Evolutionary conservation across 2,329 filamentous ascomycete genomes (phyloP), one percentile per base, ranked within the genome.

Genomic region (Leptographium wingfieldii): DNA sequence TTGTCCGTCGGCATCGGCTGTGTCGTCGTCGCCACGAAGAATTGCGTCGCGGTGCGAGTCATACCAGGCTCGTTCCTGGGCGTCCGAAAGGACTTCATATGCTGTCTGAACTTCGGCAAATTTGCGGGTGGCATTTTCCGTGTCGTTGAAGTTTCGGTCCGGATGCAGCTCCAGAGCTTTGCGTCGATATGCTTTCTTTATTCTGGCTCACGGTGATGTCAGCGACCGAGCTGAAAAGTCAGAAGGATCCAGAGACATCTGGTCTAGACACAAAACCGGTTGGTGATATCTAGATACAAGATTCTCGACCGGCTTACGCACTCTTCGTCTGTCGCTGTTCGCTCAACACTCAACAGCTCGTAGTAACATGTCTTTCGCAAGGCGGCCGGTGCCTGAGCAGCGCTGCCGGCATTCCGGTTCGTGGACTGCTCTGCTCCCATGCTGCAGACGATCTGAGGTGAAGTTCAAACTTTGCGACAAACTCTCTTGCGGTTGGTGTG

Each of bases 51-150:
- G 86, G 70, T 99, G 94, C 3, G 91, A 91, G 73, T 99, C 92
- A 74, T 99, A 99, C 94, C 94, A 99, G 38, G 92, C 87, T 66
- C 94, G 84, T 72, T 99, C 94, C 70, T 99, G 92, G 12, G 91
- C 85, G 71, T 99, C 94, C 1, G 92, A 95, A 1, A 99, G 81
- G n/a, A 99, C 84, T 71, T 97, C 90, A 71, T 99, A 95, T 55
- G 94, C 94, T 43, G 91, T 82, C 71, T 96, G 92, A 33, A 97
- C 80, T 69, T 96, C 91, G 56, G 94, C 91, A 70, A 99, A 99
- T 58, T 86, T 84, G 65, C 79, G 82, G 1, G 94, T 27, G 49
- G 49, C 49, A 16, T 27, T 27, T 27, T 95, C 90, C 63, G 87
- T 85, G 69, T 96, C 86, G 67, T 88, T 86, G 70, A 88, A 86